These are phyloP conservation scores for Taphrina communis DNA, from an alignment of 1,139 yeast species.

Conservation along the genomic window DNA sequence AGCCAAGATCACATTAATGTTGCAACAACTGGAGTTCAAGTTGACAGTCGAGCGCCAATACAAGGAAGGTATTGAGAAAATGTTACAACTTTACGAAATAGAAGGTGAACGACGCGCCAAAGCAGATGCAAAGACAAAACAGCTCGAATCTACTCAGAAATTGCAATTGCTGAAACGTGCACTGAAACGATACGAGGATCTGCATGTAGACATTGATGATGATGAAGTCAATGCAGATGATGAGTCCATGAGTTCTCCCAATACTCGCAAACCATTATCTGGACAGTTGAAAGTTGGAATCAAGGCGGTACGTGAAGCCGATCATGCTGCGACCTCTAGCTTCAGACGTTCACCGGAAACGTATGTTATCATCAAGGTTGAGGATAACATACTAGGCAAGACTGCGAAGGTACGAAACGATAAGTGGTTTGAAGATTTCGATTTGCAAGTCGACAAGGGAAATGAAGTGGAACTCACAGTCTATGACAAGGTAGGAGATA, in stretches of 20 bases:
- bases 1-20: slow-evolving; percentile 93
- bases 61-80: slow-evolving; percentile 87
- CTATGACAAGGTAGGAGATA: slow-evolving; percentile 74
- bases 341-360: slow-evolving; percentile 83
- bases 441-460: slow-evolving; percentile 82
- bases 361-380: slow-evolving; percentile 76
- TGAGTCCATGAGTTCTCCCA: slow-evolving; percentile 62
- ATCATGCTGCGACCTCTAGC: slow-evolving; percentile 78
- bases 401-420: slow-evolving; percentile 79
- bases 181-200: slow-evolving; percentile 83
- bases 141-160: slow-evolving; percentile 80
- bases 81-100: slow-evolving; percentile 79
- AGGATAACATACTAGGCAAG: slow-evolving; percentile 79
- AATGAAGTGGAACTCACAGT: slow-evolving; percentile 88
- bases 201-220: slow-evolving; percentile 75
- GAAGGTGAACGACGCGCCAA: slow-evolving; percentile 90
- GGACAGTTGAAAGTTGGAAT: slow-evolving; percentile 76
- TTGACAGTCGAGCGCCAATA: slow-evolving; percentile 92
- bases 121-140: slow-evolving; percentile 87
- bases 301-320: slow-evolving; percentile 82
- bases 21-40: slow-evolving; percentile 90
- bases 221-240: slow-evolving; percentile 56
- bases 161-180: slow-evolving; percentile 83
- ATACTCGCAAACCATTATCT: slow-evolving; percentile 76
- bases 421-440: slow-evolving; percentile 83